Conservation (phyloP, 257 asterid species). For the Solanum corneliomulleri region DNA sequence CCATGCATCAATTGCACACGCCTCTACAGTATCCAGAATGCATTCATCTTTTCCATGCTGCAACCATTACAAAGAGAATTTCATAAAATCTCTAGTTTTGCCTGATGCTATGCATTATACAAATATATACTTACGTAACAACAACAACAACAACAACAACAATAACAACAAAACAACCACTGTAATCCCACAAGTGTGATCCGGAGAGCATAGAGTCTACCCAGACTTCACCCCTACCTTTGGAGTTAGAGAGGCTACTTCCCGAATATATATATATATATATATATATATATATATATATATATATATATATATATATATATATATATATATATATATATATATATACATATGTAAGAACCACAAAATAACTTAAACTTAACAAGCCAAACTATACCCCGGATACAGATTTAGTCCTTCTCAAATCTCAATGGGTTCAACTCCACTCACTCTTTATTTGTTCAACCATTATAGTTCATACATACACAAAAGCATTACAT, state of each 20-base stretch:
- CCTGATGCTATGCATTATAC: too few species aligned
- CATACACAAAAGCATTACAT: background rate
- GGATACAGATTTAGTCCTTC: background rate
- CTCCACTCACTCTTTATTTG: background rate
- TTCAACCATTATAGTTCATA: background rate
- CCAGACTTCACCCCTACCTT: background rate
- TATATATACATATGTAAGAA: background rate
- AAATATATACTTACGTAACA: background rate
- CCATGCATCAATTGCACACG: slow-evolving; percentile 89
- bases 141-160: background rate
- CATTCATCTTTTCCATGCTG: slow-evolving; percentile 85
- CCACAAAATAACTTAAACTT: background rate
- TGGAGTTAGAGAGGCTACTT: background rate
- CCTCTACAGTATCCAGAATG: slow-evolving; percentile 69
- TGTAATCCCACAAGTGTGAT: too few species aligned
- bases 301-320: too few species aligned
- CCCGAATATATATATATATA: too few species aligned
- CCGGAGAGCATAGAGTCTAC: too few species aligned
- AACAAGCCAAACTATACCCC: background rate
- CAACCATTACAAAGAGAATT: slow-evolving; percentile 6
- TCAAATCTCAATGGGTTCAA: background rate
- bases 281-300: too few species aligned
- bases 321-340: too few species aligned
- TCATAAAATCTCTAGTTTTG: background rate
- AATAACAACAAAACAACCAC: background rate